Evolutionary conservation across 2,329 filamentous ascomycete species (phyloP), one percentile per base, ranked within the genome.

Genomic region (Pyricularia sp.): DNA sequence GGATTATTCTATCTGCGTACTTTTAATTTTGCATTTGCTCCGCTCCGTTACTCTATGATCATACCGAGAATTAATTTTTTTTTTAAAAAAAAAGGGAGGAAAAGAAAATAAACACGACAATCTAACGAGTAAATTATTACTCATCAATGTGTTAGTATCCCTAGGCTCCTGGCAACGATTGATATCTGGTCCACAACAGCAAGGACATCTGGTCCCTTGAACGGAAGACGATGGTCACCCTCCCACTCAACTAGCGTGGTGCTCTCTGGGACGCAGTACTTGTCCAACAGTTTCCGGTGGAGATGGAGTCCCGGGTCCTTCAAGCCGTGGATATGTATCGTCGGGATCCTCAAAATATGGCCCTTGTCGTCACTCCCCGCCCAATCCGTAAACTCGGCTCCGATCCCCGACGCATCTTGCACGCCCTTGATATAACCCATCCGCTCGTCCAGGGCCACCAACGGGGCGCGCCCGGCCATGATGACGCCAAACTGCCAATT

Each of bases 221-320:
- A 81, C 1, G 89, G 88, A 62, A 93, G 78, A 6, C 89, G 77
- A 72, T 93, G 90, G 1, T 79, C 81, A 0, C 88, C 89, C 65
- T 90, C 82, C 90, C 89, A 93, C 73, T 91, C 87, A 1, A 93
- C 73, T 60, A 91, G 67, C 53, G 75, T 79, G 6, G 81, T 76
- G 2, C 76, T 83, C 0, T 78, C 80, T 10, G 77, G 71, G 62
- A 84, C 78, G 71, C 85, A 89, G 72, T 87, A 91, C 63, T 82
- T 74, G 9, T 82, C 73, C 63, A 85, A 71, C 68, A 88, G 70
- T 71, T 79, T 76, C 65, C 80, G 75, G 71, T 90, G 88, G 60
- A 84, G 74, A 66, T 82, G 75, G 28, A 91, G 70, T 0, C 85
- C 85, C 0, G 81, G 78, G 73, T 88, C 86, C 22, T 77, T 76